Evolutionary conservation across 352 stramenopile genomes (phyloP).

Genomic region (Phytophthora colocasiae): DNA sequence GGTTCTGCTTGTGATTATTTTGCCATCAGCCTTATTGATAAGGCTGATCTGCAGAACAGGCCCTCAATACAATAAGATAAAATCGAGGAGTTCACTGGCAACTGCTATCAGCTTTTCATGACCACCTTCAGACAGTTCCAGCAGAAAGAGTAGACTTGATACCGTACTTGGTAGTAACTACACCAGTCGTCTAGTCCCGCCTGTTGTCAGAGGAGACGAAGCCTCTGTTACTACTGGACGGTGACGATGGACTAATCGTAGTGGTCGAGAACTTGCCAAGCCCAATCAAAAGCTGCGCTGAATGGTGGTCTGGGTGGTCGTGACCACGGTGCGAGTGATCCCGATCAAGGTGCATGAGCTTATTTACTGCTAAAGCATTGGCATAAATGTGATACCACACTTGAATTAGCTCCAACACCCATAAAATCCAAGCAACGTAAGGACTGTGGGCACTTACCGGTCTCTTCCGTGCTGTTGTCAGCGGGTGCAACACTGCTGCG

Average conservation of each 20-base stretch:
- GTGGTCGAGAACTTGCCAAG: constrained; percentile 41
- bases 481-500: constrained; percentile 35
- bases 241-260: constrained; percentile 24
- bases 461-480: constrained; percentile 26
- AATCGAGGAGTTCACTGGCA: too few relatives aligned
- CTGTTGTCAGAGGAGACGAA: constrained; percentile 25
- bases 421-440: not conserved
- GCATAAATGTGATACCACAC: constrained; percentile 1
- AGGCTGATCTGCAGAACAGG: too few relatives aligned
- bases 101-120: too few relatives aligned
- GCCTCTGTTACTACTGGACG: constrained; percentile 13
- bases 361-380: constrained; percentile 30
- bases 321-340: constrained; percentile 13
- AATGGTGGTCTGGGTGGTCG: constrained; percentile 51
- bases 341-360: constrained; percentile 39
- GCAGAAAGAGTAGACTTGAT: too few relatives aligned
- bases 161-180: not conserved
- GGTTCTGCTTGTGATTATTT: too few relatives aligned
- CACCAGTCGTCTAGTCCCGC: constrained; percentile 16
- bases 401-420: constrained; percentile 15
- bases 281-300: constrained; percentile 62
- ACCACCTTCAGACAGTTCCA: too few relatives aligned
- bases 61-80: too few relatives aligned
- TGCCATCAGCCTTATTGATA: too few relatives aligned
- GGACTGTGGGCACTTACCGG: constrained; percentile 14